Base-by-base conservation (phyloP, 768 basidiomycete species). In the Lanmaoa rubissima region DNA sequence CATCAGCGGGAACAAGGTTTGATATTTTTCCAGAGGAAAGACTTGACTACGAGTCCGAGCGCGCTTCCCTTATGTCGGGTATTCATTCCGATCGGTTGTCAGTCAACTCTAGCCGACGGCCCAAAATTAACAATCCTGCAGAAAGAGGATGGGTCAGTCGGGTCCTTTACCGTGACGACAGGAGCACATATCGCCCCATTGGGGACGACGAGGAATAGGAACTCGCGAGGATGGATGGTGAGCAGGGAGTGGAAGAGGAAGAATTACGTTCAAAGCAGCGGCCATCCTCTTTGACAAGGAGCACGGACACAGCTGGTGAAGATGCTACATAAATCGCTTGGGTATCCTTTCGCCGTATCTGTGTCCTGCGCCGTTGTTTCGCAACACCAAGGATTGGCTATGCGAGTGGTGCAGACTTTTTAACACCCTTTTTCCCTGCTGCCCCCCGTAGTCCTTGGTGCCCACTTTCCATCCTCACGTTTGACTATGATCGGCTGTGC, bases 11-110 rank as follows among this genome's bases (percentile, higher is more conserved):
- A 69, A 71, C 9, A 21, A 35, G n/a, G 8, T 48, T 45, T 60
- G 39, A 64, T 43, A 16, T 17, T 35, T 49, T 46, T 31, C 70
- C 76, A 63, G 82, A 88, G 69, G 86, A 84, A 69, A 75, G 78
- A 53, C 67, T 83, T 26, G 87, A 90, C 61, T 84, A 90, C 56
- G 85, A 85, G 55, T 85, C 85, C 6, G 80, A 82, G 64, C 77
- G 80, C 28, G 78, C 82, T 17, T 87, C 85, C 5, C 76, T 87
- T 8, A 74, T 83, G 60, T 69, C 78, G 41, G 69, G 61, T 57
- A 58, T 61, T 34, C 70, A 66, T 26, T 78, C 77, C n/a, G 70
- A 73, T 57, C 71, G 75, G 56, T 66, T 73, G 56, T 72, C 75
- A 40, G 72, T 75, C 39, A 63, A 62, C 39, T 64, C 73, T 45